Evolutionary conservation across 345 rosid species (phyloP), one percentile per base, ranked within the genome.

Genomic region (Linum trigynum): DNA sequence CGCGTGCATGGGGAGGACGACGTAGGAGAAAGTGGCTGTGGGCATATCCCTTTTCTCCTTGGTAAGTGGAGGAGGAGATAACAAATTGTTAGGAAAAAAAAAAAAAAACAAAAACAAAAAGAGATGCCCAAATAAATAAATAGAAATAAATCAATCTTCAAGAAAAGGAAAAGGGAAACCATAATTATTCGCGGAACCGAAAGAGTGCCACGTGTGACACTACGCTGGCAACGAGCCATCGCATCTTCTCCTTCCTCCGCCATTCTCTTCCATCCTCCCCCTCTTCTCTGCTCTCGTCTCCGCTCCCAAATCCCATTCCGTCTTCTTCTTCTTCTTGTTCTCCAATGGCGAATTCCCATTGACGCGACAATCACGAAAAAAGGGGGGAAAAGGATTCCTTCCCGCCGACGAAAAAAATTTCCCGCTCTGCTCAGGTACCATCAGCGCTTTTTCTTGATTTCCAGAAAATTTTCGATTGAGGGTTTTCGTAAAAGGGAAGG

Each of bases 281-380:
- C 58, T 42, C 62, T 38, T 38, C 64, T 35, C 63, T 23, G 38
- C 36, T 62, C 55, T 53, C 48, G 35, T 62, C 56, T 39, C 39
- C 55, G 11, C 41, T 66, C 45, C 60, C 23, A 66, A 37, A 17
- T 57, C 36, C 55, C 57, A n/a, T 40, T 45, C 63, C 53, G 11
- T 9, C 14, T 48, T 15, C 53, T 48, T 15, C 53, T 48, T 41
- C 45, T 41, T 41, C 45, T 41, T 41, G 6, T 41, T 48, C 53
- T 9, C 9, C 53, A 48, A 48, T 48, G 53, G 53, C 15, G 53
- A 48, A 9, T 48, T 10, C 53, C 53, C 9, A 48, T 48, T 48
- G 53, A 48, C 53, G 9, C 11, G 53, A 48, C 9, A 6, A 23
- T 23, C 32, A 23, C 32, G 32, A 23, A 23, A 23, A 23, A 23